Evolutionary conservation across 1,139 yeast species (phyloP).

Genomic region (Suhomyces ambrosiae): DNA sequence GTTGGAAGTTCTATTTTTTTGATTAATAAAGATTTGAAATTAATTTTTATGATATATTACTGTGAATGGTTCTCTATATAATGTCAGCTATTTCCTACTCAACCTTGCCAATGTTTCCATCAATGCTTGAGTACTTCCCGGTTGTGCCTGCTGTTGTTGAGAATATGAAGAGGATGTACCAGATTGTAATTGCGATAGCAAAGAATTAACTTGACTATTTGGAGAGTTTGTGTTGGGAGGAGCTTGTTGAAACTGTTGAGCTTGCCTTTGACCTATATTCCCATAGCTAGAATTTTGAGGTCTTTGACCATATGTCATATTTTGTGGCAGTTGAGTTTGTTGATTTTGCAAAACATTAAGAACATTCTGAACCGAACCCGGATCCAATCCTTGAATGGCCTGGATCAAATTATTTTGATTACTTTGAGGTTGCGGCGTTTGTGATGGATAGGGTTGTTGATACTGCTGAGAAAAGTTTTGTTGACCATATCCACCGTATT

Average conservation of each 20-base stretch:
- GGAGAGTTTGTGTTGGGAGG: conserved; percentile 15
- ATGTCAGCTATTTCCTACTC: conserved; percentile 21
- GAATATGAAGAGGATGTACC: conserved; percentile 16
- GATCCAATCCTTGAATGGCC: conserved; percentile 25
- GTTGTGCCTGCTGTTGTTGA: conserved; percentile 13
- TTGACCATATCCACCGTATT: conserved; percentile 2
- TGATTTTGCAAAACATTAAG: conserved; percentile 21
- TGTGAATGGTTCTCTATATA: no score
- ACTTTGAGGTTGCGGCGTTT: conserved; percentile 6
- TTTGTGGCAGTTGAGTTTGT: conserved; percentile 10
- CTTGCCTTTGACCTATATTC: no score
- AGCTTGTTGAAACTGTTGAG: conserved; percentile 13
- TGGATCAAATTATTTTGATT: conserved; percentile 15
- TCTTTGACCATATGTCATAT: conserved; percentile 3
- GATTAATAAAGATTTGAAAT: no score
- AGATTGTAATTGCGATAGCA: conserved; percentile 33
- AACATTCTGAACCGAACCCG: conserved; percentile 22
- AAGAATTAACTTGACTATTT: conserved; percentile 29
- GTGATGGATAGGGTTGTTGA: conserved; percentile 13
- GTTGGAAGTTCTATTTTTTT: no score
- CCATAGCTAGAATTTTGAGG: conserved; percentile 11
- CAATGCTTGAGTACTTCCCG: conserved; percentile 23
- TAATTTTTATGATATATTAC: no score
- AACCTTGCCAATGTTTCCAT: conserved; percentile 45
- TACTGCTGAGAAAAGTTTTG: conserved; percentile 19